A percentile compares a stretch with the other conserved stretches of the same genome.
Evolutionary conservation across 73 alveolate genomes (phyloP).

Genomic region (Effrenium voratum): DNA sequence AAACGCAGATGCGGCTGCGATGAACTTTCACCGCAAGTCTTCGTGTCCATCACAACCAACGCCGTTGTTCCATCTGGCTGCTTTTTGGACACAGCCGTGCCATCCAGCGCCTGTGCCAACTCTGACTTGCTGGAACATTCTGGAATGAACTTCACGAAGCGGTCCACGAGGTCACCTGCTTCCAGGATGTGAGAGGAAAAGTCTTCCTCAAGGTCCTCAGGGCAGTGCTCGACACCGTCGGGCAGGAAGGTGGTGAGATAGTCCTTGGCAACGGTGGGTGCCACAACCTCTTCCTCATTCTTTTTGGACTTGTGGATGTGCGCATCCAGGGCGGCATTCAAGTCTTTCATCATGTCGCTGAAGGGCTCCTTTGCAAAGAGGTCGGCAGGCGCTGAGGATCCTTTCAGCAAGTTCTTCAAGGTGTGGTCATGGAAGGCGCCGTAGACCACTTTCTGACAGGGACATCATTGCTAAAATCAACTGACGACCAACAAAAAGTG

Average conservation of each 20-base stretch:
- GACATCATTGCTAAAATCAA: too few species aligned
- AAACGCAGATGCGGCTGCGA: constrained; percentile 5
- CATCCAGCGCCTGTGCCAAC: not conserved
- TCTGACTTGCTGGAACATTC: not conserved
- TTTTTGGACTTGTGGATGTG: not conserved
- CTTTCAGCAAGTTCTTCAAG: not conserved
- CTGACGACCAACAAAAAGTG: too few species aligned
- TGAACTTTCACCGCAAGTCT: not conserved
- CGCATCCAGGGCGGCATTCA: not conserved
- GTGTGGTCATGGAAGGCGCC: not conserved
- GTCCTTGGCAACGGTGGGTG: not conserved
- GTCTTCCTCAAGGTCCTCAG: constrained; percentile 13
- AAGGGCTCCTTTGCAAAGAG: constrained; percentile 20
- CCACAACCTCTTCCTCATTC: not conserved
- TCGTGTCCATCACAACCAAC: constrained; percentile 1
- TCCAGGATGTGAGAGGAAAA: not conserved
- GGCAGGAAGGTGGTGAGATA: not conserved
- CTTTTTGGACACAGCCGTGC: not conserved
- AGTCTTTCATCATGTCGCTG: not conserved
- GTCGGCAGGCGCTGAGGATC: constrained; percentile 32
- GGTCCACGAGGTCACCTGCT: not conserved
- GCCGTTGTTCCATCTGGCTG: constrained; percentile 27
- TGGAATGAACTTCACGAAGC: not conserved
- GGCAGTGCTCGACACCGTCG: not conserved
- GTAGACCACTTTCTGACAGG: not conserved